These are phyloP conservation scores for Saccharomycopsis sp. DNA, from an alignment of 805 yeast species.

Conservation along the genomic window DNA sequence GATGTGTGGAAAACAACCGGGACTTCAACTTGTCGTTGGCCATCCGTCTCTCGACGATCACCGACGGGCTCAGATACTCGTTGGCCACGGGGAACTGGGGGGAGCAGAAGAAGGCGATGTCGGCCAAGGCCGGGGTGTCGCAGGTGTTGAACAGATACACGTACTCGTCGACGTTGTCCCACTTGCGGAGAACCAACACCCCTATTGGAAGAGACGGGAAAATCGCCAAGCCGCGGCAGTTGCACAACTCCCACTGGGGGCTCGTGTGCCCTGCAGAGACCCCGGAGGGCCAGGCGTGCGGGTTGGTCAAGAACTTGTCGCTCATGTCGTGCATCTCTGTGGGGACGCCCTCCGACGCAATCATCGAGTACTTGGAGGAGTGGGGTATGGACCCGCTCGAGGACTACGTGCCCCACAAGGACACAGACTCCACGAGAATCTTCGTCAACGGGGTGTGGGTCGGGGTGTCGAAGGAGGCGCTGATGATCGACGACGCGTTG, in stretches of 20 bases:
- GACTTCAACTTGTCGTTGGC: slow-evolving; percentile 96
- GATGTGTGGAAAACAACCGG: slow-evolving; percentile 96
- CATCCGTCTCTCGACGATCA: slow-evolving; percentile 92
- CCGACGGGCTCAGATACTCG: slow-evolving; percentile 95
- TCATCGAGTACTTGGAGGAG: slow-evolving; percentile 86
- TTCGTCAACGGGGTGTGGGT: slow-evolving; percentile 99
- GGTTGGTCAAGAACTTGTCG: slow-evolving; percentile 92
- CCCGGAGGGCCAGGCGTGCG: slow-evolving; percentile 99
- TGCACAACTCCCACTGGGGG: slow-evolving; percentile 99
- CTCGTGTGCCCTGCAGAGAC: slow-evolving; percentile 99
- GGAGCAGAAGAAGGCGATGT: slow-evolving; percentile 99
- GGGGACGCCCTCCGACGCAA: slow-evolving; percentile 95
- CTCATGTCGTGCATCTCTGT: slow-evolving; percentile 97
- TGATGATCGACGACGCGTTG: slow-evolving; percentile 85
- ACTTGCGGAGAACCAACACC: slow-evolving; percentile 97
- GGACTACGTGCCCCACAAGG: slow-evolving; percentile 88
- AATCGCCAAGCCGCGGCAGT: slow-evolving; percentile 96
- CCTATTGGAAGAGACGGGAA: slow-evolving; percentile 99
- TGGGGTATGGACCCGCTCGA: slow-evolving; percentile 99
- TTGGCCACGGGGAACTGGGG: slow-evolving; percentile 99
- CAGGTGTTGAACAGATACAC: slow-evolving; percentile 98
- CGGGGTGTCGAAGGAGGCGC: slow-evolving; percentile 96
- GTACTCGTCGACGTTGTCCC: slow-evolving; percentile 96
- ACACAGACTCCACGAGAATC: slow-evolving; percentile 86
- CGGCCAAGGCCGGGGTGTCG: slow-evolving; percentile 97